phyloP scores from a whole-genome alignment of 768 basidiomycete species.

The Boletus tylopilopsis region DNA sequence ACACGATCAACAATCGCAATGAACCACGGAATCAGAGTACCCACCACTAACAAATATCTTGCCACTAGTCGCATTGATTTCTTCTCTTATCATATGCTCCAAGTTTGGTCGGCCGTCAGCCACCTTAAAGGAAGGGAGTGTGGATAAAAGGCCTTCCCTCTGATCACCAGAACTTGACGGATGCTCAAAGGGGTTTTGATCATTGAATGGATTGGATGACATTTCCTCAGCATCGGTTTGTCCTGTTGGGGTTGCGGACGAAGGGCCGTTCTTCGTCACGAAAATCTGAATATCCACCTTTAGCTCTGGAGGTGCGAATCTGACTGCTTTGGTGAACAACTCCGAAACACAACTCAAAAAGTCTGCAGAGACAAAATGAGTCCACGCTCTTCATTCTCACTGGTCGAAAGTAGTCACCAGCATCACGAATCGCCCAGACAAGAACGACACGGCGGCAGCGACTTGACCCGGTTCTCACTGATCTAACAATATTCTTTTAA shows the following conservation, averaged over 20 bases:
- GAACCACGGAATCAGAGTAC: slow-evolving; percentile 4
- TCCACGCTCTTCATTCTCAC: not conserved
- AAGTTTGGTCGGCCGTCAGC: slow-evolving; percentile 41
- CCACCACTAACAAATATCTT: slow-evolving; percentile 43
- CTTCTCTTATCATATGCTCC: slow-evolving; percentile 30
- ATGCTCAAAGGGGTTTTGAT: not conserved
- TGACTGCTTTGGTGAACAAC: slow-evolving; percentile 11
- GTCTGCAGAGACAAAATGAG: slow-evolving; percentile 2
- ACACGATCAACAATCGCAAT: not conserved
- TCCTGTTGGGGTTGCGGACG: not conserved
- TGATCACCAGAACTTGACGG: not conserved
- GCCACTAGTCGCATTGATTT: slow-evolving; percentile 31
- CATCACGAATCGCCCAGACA: slow-evolving; percentile 41
- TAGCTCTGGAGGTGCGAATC: slow-evolving; percentile 12
- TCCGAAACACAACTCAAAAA: slow-evolving; percentile 12
- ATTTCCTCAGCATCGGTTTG: slow-evolving; percentile 5
- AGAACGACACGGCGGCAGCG: slow-evolving; percentile 35
- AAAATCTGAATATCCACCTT: slow-evolving; percentile 18
- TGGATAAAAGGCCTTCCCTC: not conserved
- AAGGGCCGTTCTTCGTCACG: slow-evolving; percentile 2
- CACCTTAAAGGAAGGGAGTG: slow-evolving; percentile 20
- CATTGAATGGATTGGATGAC: not conserved
- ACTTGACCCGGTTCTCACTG: slow-evolving; percentile 18
- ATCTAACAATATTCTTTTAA: not conserved
- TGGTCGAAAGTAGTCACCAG: slow-evolving; percentile 23